Conservation (phyloP, 768 basidiomycete species). For the Collybia sp. region DNA sequence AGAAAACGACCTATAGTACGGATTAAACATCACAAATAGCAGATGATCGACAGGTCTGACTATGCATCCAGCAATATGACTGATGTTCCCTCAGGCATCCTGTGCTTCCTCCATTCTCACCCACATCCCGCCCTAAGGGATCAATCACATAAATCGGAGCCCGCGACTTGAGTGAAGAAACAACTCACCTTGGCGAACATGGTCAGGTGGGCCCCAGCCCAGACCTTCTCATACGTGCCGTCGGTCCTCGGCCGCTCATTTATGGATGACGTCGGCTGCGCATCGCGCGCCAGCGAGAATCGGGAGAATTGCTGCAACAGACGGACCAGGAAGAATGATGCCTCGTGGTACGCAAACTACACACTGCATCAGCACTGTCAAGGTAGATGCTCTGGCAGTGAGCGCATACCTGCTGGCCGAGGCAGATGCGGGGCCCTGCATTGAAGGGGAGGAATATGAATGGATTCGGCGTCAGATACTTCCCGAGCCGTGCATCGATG, state of each 20-base stretch:
- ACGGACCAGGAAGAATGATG: conserved; percentile 50
- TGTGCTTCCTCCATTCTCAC: not conserved
- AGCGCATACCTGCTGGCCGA: conserved; percentile 14
- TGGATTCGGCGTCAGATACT: conserved; percentile 37
- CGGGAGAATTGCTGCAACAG: conserved; percentile 45
- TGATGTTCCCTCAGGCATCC: not conserved
- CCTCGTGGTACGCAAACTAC: conserved; percentile 51
- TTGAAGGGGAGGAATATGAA: conserved; percentile 25
- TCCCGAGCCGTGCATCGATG: conserved; percentile 37
- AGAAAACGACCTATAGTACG: no score
- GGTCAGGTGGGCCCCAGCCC: not conserved
- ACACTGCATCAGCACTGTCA: not conserved
- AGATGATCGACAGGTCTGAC: no score
- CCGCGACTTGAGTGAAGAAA: not conserved
- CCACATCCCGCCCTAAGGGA: not conserved
- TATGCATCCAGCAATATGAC: no score
- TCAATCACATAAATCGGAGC: not conserved
- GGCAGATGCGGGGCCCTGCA: conserved; percentile 16
- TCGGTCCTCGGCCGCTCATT: not conserved
- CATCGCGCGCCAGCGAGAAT: conserved; percentile 31
- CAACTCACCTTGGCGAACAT: not conserved
- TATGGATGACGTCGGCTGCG: not conserved
- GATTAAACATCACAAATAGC: no score
- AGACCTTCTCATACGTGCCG: not conserved
- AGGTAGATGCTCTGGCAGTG: not conserved